Evolutionary conservation across 441 rosid genomes (phyloP), one percentile per base, ranked within the genome.

Genomic region (Jatropha multifida): DNA sequence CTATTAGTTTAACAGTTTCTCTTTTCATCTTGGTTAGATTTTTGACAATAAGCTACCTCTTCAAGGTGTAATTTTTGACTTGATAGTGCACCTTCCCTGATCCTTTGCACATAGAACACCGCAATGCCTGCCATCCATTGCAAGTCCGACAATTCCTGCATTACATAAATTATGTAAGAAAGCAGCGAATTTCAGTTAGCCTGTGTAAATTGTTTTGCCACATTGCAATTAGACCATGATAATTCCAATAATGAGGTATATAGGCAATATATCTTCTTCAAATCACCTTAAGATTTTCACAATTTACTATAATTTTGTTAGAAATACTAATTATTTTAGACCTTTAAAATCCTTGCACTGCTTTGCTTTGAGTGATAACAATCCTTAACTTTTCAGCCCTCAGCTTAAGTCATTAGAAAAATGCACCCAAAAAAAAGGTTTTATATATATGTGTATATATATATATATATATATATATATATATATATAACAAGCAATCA

Each of bases 81-180:
- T 91, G 92, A 80, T 86, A 94, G 20, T 83, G 90, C 81, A 92
- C 97, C 84, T 80, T 86, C 84, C 97, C 98, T 32, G 90, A 86
- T 82, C 97, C 98, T 89, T 82, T 86, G 86, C 99, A 94, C 94
- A 87, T 88, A 52, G 87, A 85, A 79, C 99, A 94, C 62, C 90
- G 85, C 82, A 93, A 78, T 49, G 97, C 97, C 77, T 88, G 97
- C 97, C 97, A 94, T 51, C 97, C 97, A 71, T 78, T 90, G 84
- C 98, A 94, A 66, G 96, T 88, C 41, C 77, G 82, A 81, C 97
- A 92, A 76, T 92, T 85, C 89, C 98, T 94, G 82, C 83, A 85
- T 63, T 51, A 46, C 49, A 74, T 54, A 71, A 79, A 69, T 67
- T 68, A n/a, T 59, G 27, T 72, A 49, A 75, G n/a, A 71, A 61